A percentile compares a stretch with the other conserved stretches of the same genome.
These are phyloP conservation scores for Suhomyces sp. DNA, from an alignment of 805 yeast genomes.

Conservation along the genomic window DNA sequence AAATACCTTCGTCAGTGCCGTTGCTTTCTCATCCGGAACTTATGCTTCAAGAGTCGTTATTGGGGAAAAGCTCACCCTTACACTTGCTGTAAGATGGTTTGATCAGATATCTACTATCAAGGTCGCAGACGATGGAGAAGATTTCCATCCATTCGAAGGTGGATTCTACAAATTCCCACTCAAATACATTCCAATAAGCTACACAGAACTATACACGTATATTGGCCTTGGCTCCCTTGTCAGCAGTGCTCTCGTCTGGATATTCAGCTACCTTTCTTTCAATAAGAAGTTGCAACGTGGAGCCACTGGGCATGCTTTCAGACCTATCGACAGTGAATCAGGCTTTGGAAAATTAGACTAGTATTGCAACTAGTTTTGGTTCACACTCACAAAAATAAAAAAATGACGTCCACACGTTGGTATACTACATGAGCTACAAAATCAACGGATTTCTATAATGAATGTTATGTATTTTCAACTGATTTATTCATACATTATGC, in stretches of 20 bases:
- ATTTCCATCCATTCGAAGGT: slow-evolving; percentile 33
- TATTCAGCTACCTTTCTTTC: slow-evolving; percentile 12
- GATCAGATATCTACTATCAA: slow-evolving; percentile 24
- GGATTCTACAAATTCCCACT: slow-evolving; percentile 43
- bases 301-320: slow-evolving; percentile 6
- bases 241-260: slow-evolving; percentile 24
- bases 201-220: slow-evolving; percentile 17
- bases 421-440: too few relatives aligned
- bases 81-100: slow-evolving; percentile 61
- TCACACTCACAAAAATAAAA: too few relatives aligned
- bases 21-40: slow-evolving; percentile 61
- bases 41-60: slow-evolving; percentile 62
- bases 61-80: slow-evolving; percentile 60
- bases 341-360: slow-evolving; percentile 18
- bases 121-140: slow-evolving; percentile 14
- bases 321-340: slow-evolving; percentile 17
- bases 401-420: too few relatives aligned
- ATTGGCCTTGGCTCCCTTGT: slow-evolving; percentile 21
- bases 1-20: slow-evolving; percentile 50
- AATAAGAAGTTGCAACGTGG: slow-evolving; percentile 2
- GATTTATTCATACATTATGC: too few relatives aligned
- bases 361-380: not conserved
- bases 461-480: too few relatives aligned
- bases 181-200: slow-evolving; percentile 27
- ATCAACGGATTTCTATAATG: too few relatives aligned